Evolutionary conservation across 192 early-diverging fungal genomes (phyloP).

Genomic region (Funneliformis geosporum): DNA sequence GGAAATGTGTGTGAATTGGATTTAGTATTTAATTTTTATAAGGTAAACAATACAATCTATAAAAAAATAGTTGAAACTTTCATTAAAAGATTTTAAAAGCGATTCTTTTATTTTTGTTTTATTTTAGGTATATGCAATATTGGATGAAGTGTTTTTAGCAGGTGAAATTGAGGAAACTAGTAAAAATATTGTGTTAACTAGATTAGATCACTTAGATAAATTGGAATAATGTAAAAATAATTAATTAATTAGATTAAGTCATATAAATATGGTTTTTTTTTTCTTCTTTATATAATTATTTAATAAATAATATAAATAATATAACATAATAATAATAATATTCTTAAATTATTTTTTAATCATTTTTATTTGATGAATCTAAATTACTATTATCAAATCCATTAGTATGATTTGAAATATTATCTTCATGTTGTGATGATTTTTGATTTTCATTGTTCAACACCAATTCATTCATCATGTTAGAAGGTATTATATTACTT

Average conservation of each 20-base stretch:
- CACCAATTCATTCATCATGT: background rate
- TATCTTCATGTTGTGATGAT: background rate
- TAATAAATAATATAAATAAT: background rate
- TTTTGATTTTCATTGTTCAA: background rate
- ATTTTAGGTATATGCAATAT: constrained; percentile 85
- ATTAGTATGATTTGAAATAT: background rate
- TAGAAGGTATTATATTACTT: background rate
- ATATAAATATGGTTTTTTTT: background rate
- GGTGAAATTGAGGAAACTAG: constrained; percentile 99
- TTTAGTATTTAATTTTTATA: constrained; percentile 98
- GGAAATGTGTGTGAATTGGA: constrained; percentile 98
- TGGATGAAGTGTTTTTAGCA: constrained; percentile 97
- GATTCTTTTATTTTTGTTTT: constrained; percentile 2
- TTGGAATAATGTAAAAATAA: constrained; percentile 50
- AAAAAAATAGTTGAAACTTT: background rate
- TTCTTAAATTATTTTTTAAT: no score
- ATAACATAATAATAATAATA: no score
- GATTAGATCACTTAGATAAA: constrained; percentile 77
- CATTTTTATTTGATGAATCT: background rate
- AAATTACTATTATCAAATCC: background rate
- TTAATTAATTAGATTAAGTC: background rate
- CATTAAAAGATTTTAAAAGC: background rate
- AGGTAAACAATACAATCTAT: constrained; percentile 43
- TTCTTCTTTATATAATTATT: background rate
- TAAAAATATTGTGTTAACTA: constrained; percentile 69